Conservation (phyloP, 768 basidiomycete genomes). For the Russula virescens region DNA sequence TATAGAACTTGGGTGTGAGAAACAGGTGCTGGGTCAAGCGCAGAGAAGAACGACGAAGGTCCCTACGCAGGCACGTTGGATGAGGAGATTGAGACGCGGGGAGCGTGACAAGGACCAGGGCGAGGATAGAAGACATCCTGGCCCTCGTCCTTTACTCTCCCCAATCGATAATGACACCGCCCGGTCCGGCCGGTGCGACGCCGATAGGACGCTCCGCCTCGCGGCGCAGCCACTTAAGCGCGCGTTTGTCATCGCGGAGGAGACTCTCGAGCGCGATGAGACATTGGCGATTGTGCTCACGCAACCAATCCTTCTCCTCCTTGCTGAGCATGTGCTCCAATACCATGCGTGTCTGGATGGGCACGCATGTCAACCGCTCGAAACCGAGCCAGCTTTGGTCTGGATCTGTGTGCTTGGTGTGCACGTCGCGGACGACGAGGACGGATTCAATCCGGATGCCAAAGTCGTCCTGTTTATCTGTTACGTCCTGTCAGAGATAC, state of each 20-base stretch:
- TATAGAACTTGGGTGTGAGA: not conserved
- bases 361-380: constrained; percentile 89
- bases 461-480: constrained; percentile 70
- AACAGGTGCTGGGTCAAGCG: not conserved
- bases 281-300: constrained; percentile 81
- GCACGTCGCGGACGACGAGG: constrained; percentile 60
- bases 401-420: constrained; percentile 70
- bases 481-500: not conserved
- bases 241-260: constrained; percentile 73
- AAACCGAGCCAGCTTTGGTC: constrained; percentile 83
- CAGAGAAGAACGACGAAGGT: not conserved
- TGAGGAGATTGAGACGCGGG: not conserved
- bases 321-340: constrained; percentile 78
- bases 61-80: not conserved
- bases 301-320: constrained; percentile 81
- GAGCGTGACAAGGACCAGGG: not conserved
- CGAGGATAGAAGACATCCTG: not conserved
- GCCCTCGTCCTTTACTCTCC: constrained; percentile 39
- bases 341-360: constrained; percentile 88
- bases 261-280: constrained; percentile 56
- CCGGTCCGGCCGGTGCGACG: constrained; percentile 54
- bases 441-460: constrained; percentile 93
- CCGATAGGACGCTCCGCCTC: constrained; percentile 75
- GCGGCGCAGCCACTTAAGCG: constrained; percentile 72
- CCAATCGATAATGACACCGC: constrained; percentile 77